These are phyloP conservation scores for Endotrypanum monterogeii DNA, from an alignment of 208 protist genomes.

Conservation along the genomic window DNA sequence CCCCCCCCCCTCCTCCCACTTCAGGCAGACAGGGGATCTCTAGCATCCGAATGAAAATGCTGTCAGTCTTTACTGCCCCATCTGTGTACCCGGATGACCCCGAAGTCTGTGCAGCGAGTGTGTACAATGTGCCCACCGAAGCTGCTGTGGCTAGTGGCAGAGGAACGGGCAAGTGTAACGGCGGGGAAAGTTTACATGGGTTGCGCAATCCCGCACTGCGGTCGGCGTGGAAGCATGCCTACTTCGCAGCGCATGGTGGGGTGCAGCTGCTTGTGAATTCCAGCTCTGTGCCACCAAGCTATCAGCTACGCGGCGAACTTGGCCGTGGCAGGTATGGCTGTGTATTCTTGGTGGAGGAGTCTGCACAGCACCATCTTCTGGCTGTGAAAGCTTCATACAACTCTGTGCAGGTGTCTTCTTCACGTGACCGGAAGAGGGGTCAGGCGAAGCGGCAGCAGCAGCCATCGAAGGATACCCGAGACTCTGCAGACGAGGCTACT, in stretches of 20 bases:
- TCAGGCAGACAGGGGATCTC: not conserved
- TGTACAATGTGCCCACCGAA: not conserved
- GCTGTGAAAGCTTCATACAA: constrained; percentile 34
- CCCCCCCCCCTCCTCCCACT: not conserved
- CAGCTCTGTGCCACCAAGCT: constrained; percentile 9
- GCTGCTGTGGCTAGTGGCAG: not conserved
- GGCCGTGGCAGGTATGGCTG: constrained; percentile 30
- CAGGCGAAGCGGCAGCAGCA: constrained; percentile 13
- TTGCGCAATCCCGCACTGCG: not conserved
- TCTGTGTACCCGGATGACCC: constrained; percentile 7
- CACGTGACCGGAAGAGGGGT: constrained; percentile 14
- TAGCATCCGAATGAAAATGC: not conserved
- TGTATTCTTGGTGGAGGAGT: constrained; percentile 29
- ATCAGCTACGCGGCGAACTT: constrained; percentile 28
- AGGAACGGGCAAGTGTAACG: not conserved
- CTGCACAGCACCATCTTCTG: constrained; percentile 21
- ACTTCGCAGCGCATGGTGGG: not conserved
- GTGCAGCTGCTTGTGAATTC: constrained; percentile 21
- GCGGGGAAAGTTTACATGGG: not conserved
- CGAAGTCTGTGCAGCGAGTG: constrained; percentile 3
- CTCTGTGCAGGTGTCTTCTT: constrained; percentile 17
- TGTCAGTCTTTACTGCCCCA: not conserved
- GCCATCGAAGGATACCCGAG: not conserved
- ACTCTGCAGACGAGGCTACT: not conserved
- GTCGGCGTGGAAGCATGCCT: not conserved